These are phyloP conservation scores for Malus hybrid DNA, from an alignment of 331 rosid genomes.

Conservation along the genomic window DNA sequence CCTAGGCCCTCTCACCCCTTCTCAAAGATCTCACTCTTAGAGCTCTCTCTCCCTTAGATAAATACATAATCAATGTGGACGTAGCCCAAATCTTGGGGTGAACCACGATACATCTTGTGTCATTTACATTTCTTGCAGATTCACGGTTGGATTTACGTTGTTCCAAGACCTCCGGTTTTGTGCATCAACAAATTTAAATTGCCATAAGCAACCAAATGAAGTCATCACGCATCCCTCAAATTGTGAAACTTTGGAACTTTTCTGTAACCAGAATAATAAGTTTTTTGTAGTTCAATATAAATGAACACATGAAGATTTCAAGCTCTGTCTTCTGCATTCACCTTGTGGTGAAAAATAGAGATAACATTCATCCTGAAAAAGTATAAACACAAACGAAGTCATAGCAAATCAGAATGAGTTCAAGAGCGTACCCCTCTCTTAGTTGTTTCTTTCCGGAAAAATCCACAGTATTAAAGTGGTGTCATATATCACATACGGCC, in stretches of 20 bases:
- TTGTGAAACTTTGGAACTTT: too few species aligned
- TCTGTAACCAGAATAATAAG: not conserved
- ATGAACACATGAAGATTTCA: not conserved
- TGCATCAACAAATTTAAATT: not conserved
- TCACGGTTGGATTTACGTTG: too few species aligned
- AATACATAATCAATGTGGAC: too few species aligned
- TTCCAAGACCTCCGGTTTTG: too few species aligned
- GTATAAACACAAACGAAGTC: not conserved
- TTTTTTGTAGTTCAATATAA: not conserved
- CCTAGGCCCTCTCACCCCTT: too few species aligned
- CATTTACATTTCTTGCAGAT: too few species aligned
- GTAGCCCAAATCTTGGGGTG: too few species aligned
- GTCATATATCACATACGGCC: not conserved
- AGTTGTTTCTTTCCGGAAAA: not conserved
- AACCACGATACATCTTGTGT: too few species aligned
- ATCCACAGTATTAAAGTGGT: not conserved
- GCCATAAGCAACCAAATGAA: not conserved
- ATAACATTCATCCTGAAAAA: not conserved
- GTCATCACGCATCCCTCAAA: not conserved
- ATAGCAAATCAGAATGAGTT: not conserved
- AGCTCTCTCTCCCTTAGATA: too few species aligned
- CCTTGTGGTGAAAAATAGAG: not conserved
- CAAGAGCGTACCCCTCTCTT: not conserved
- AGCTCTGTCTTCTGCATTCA: not conserved
- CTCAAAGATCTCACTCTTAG: too few species aligned